Conservation (phyloP, 306 rosid genomes). For the Begonia loranthoides region DNA sequence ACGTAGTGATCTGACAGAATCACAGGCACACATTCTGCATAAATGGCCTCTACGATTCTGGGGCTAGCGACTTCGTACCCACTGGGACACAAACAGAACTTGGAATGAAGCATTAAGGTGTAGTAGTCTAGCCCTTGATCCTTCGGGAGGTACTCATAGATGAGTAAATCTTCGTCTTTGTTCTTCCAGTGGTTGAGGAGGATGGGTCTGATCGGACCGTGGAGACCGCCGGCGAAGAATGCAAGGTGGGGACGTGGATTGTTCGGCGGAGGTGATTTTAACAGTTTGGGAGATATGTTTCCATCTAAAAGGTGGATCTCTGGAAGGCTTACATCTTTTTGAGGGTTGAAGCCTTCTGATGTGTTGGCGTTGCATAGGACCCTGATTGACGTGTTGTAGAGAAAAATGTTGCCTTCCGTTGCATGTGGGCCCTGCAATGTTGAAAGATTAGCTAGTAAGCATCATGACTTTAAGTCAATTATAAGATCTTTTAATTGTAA, state of each 20-base stretch:
- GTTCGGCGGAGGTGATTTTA: conserved; percentile 22
- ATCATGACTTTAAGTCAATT: too few species aligned
- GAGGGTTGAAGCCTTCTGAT: conserved; percentile 81
- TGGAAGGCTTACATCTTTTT: conserved; percentile 63
- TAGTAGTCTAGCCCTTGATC: conserved; percentile 26
- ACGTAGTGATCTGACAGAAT: conserved; percentile 3
- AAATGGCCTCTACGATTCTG: conserved; percentile 64
- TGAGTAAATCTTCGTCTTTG: conserved; percentile 27
- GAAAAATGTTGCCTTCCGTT: conserved; percentile 42
- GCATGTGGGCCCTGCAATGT: conserved; percentile 50
- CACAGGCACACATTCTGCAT: conserved; percentile 8
- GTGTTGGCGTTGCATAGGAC: conserved; percentile 83
- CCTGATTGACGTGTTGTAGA: conserved; percentile 61
- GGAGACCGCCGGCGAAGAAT: conserved; percentile 79
- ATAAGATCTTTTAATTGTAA: too few species aligned
- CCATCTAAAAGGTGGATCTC: conserved; percentile 69
- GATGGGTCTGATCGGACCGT: conserved; percentile 59
- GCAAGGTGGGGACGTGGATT: conserved; percentile 37
- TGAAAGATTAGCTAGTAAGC: too few species aligned
- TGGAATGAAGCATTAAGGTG: conserved; percentile 59
- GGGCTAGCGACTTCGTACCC: conserved; percentile 89
- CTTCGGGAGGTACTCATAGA: conserved; percentile 60
- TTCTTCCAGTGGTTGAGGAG: conserved; percentile 50
- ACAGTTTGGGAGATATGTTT: conserved; percentile 35
- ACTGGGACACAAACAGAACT: conserved; percentile 76